Percentiles rank a stretch among this genome's conserved stretches.
phyloP scores from a whole-genome alignment of 257 asterid species.

The Solanum lycopersicoides region DNA sequence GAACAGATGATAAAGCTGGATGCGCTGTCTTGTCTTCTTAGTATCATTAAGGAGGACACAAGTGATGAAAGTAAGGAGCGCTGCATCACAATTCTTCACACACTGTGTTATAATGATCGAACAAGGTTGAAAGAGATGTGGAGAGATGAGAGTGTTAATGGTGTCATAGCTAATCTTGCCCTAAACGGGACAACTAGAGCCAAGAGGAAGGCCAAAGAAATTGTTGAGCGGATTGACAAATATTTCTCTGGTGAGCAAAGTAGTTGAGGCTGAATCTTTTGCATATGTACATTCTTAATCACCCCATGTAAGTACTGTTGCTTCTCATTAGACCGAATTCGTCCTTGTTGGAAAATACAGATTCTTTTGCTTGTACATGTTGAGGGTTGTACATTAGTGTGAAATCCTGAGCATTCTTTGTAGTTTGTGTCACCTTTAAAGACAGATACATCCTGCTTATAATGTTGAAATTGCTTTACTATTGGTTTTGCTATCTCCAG shows the following conservation, averaged over 20 bases:
- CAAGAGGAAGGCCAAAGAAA: constrained; percentile 35
- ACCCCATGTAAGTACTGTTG: background rate
- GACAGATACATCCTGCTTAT: background rate
- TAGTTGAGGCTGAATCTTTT: constrained; percentile 5
- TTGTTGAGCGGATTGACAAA: constrained; percentile 28
- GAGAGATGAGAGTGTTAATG: constrained; percentile 12
- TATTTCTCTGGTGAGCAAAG: constrained; percentile 9
- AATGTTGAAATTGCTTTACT: background rate
- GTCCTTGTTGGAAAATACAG: background rate
- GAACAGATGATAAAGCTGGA: constrained; percentile 36
- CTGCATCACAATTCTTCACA: constrained; percentile 24
- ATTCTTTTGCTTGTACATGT: background rate
- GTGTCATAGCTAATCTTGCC: constrained; percentile 19
- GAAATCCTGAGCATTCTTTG: background rate
- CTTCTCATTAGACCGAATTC: background rate
- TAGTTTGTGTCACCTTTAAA: background rate
- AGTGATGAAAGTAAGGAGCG: constrained; percentile 26
- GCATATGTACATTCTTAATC: background rate
- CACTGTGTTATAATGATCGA: constrained; percentile 25
- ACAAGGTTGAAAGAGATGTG: constrained; percentile 16
- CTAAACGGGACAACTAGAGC: constrained; percentile 43
- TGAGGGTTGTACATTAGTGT: background rate
- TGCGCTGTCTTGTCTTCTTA: constrained; percentile 20
- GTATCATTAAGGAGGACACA: constrained; percentile 3
- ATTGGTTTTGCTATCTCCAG: background rate